Evolutionary conservation across 805 yeast species (phyloP).

Genomic region (Kockiozyma suomiensis): DNA sequence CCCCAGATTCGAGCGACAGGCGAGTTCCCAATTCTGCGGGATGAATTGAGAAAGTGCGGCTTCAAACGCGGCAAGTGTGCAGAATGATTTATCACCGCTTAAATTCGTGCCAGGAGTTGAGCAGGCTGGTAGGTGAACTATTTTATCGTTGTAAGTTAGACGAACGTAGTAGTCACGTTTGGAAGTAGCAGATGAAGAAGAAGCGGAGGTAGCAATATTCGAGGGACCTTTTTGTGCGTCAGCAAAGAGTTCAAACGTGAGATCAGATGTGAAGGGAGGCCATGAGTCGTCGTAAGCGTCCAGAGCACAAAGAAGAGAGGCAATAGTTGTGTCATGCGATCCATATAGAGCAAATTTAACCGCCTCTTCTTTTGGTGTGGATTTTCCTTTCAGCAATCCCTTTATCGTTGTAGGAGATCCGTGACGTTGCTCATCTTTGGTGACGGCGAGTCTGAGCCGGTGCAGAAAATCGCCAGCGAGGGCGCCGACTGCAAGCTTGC

Average conservation of each 20-base stretch:
- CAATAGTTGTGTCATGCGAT: constrained; percentile 36
- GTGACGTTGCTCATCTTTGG: constrained; percentile 10
- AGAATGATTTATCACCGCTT: constrained; percentile 19
- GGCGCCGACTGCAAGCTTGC: constrained; percentile 34
- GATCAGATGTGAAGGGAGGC: constrained; percentile 36
- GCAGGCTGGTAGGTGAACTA: constrained; percentile 31
- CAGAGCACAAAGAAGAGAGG: constrained; percentile 31
- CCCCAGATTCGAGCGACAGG: constrained; percentile 26
- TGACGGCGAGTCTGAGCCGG: constrained; percentile 26
- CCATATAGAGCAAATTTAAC: constrained; percentile 33
- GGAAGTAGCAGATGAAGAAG: constrained; percentile 1
- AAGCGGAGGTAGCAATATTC: not conserved
- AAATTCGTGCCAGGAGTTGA: constrained; percentile 16
- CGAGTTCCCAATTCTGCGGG: constrained; percentile 28
- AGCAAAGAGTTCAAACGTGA: constrained; percentile 32
- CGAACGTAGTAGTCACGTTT: constrained; percentile 33
- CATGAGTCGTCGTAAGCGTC: constrained; percentile 31
- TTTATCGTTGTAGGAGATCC: not conserved
- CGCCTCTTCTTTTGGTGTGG: constrained; percentile 11
- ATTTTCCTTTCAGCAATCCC: not conserved
- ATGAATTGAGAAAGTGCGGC: constrained; percentile 10
- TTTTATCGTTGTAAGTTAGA: constrained; percentile 29
- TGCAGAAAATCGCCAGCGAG: constrained; percentile 32
- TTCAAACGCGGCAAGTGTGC: constrained; percentile 26
- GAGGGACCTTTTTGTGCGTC: not conserved